Evolutionary conservation across 768 basidiomycete genomes (phyloP).

Genomic region (Mycena galericulata): DNA sequence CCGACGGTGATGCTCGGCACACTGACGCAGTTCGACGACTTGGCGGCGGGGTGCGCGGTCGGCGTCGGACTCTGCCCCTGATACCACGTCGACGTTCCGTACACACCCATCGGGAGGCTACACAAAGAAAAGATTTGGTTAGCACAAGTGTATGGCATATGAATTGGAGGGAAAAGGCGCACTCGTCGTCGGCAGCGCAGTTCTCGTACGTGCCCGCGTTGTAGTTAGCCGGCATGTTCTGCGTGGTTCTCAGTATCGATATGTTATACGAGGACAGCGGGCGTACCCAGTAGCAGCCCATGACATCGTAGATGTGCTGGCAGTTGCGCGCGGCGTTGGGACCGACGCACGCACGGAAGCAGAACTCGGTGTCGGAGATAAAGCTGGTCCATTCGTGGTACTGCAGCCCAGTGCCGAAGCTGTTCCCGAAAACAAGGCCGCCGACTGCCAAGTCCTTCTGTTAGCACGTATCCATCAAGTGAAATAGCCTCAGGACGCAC

Average conservation of each 20-base stretch:
- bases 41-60: slow-evolving; percentile 65
- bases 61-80: slow-evolving; percentile 73
- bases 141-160: too few relatives aligned
- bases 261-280: neutral
- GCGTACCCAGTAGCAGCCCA: slow-evolving; percentile 68
- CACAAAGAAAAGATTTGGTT: neutral
- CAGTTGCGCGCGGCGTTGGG: slow-evolving; percentile 68
- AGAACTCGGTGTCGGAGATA: slow-evolving; percentile 76
- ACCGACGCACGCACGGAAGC: slow-evolving; percentile 79
- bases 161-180: slow-evolving; percentile 23
- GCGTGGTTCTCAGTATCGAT: slow-evolving; percentile 44
- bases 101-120: slow-evolving; percentile 75
- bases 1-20: slow-evolving; percentile 31
- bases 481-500: slow-evolving; percentile 37
- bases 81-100: slow-evolving; percentile 76
- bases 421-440: slow-evolving; percentile 76
- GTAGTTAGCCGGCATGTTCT: slow-evolving; percentile 84
- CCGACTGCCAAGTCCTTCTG: slow-evolving; percentile 62
- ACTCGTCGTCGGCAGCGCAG: slow-evolving; percentile 72
- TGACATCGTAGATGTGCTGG: slow-evolving; percentile 83
- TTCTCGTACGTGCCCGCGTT: slow-evolving; percentile 70
- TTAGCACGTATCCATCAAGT: slow-evolving; percentile 31
- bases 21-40: slow-evolving; percentile 70
- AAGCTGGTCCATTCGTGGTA: slow-evolving; percentile 91
- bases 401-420: slow-evolving; percentile 61